phyloP scores from a whole-genome alignment of 2,329 filamentous ascomycete genomes.

The Penicillium sp. region DNA sequence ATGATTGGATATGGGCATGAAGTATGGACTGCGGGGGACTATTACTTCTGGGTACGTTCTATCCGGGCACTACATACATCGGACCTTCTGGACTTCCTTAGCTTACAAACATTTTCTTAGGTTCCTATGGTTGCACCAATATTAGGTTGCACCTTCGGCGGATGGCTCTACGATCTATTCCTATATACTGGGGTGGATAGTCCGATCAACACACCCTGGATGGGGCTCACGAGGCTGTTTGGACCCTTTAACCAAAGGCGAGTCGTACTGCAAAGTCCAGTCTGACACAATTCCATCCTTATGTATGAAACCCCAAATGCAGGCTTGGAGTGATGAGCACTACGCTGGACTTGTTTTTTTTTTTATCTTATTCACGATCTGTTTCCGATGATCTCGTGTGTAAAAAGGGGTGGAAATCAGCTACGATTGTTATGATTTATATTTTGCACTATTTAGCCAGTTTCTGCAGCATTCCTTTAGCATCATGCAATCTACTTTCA shows the following conservation, averaged over 20 bases:
- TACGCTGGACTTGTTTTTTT: neutral
- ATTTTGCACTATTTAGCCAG: neutral
- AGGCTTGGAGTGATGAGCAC: neutral
- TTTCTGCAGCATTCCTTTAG: neutral
- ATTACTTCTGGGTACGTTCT: constrained; percentile 67
- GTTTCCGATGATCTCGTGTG: neutral
- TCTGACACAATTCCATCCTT: constrained; percentile 11
- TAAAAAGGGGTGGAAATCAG: neutral
- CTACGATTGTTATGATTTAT: neutral
- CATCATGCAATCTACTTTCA: neutral
- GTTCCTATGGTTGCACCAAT: constrained; percentile 73
- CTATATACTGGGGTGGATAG: constrained; percentile 66
- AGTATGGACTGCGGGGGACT: constrained; percentile 66
- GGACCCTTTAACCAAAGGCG: constrained; percentile 19
- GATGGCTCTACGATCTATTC: constrained; percentile 66
- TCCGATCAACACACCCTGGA: constrained; percentile 66
- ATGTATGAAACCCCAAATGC: neutral
- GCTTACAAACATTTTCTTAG: constrained; percentile 37
- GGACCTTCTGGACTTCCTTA: neutral
- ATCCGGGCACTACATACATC: neutral
- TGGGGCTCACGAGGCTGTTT: constrained; percentile 61
- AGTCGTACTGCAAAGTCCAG: constrained; percentile 17
- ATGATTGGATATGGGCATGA: constrained; percentile 66
- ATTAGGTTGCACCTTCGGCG: constrained; percentile 62
- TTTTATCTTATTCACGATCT: neutral